Evolutionary conservation across 1,284 basidiomycete species (phyloP).

Genomic region (Thelephora terrestris): DNA sequence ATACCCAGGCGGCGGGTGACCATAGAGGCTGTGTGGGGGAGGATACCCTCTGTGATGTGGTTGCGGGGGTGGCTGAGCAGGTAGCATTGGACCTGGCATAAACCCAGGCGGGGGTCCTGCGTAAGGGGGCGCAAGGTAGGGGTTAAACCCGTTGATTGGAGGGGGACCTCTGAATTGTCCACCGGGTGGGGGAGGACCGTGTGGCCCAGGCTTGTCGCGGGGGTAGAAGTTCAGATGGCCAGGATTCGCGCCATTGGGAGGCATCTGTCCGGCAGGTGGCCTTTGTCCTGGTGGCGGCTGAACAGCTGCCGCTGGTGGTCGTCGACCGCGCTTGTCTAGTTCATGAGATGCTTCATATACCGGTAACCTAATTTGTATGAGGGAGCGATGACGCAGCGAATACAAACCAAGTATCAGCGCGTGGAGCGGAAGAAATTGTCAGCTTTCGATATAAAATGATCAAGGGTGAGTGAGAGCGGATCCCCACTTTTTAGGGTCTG

Average conservation of each 20-base stretch:
- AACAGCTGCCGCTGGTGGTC: conserved; percentile 21
- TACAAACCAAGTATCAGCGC: not conserved
- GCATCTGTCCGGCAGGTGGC: conserved; percentile 11
- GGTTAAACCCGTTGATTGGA: conserved; percentile 1
- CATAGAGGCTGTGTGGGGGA: conserved; percentile 7
- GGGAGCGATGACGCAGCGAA: conserved; percentile 5
- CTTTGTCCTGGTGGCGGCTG: conserved; percentile 13
- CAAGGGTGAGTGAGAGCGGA: conserved; percentile 4
- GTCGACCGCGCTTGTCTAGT: conserved; percentile 69
- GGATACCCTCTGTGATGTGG: conserved; percentile 8
- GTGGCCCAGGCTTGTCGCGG: conserved; percentile 13
- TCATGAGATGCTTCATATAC: conserved; percentile 77
- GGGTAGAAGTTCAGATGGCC: conserved; percentile 10
- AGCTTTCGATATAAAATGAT: conserved; percentile 3
- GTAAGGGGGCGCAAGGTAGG: not conserved
- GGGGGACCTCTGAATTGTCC: conserved; percentile 19
- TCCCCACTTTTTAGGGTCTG: conserved; percentile 72
- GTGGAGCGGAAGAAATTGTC: not conserved
- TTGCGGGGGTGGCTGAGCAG: not conserved
- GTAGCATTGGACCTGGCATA: not conserved
- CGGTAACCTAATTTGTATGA: conserved; percentile 43
- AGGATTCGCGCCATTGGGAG: conserved; percentile 9
- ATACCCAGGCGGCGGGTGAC: conserved; percentile 5
- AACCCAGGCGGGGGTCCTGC: not conserved
- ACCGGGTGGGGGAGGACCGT: conserved; percentile 19